Percentiles rank a stretch among this genome's conserved stretches.
Evolutionary conservation across 352 stramenopile species (phyloP).

Genomic region (Pythium periplocum): DNA sequence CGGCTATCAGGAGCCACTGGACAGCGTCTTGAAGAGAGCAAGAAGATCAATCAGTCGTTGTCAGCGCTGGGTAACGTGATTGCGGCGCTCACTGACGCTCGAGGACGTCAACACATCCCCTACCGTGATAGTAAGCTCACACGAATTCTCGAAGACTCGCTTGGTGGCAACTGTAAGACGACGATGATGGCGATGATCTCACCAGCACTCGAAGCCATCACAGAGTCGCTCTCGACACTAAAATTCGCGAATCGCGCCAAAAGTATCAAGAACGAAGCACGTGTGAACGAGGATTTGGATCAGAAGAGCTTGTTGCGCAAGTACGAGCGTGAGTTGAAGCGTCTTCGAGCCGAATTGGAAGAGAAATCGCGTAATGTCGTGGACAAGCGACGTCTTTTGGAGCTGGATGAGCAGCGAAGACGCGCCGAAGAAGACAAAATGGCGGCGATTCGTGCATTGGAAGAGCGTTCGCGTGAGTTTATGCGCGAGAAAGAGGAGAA

Average conservation of each 20-base stretch:
- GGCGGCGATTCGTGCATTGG: constrained; percentile 89
- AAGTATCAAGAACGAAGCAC: constrained; percentile 89
- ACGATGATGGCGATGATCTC: constrained; percentile 97
- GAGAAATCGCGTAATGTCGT: constrained; percentile 92
- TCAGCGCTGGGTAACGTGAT: constrained; percentile 91
- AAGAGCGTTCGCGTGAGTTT: constrained; percentile 90
- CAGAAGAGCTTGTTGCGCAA: constrained; percentile 92
- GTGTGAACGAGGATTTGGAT: constrained; percentile 91
- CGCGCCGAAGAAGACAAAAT: constrained; percentile 94
- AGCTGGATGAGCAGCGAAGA: constrained; percentile 85
- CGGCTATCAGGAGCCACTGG: constrained; percentile 82
- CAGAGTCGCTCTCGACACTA: constrained; percentile 90
- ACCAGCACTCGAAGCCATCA: constrained; percentile 84
- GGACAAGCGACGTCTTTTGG: constrained; percentile 89
- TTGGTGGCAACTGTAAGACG: constrained; percentile 93
- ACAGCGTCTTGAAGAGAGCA: constrained; percentile 87
- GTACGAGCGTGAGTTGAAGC: constrained; percentile 94
- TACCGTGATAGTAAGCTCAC: constrained; percentile 94
- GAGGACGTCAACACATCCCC: constrained; percentile 87
- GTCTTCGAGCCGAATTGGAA: constrained; percentile 88
- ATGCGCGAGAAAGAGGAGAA: constrained; percentile 96
- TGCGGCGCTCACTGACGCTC: constrained; percentile 82
- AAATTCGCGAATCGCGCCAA: constrained; percentile 94
- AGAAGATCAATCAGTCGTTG: constrained; percentile 92
- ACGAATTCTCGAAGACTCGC: constrained; percentile 83